A percentile compares a stretch with the other conserved stretches of the same genome.
Conservation (phyloP, 2,329 filamentous ascomycete genomes). For the Botrytis hyacinthi region DNA sequence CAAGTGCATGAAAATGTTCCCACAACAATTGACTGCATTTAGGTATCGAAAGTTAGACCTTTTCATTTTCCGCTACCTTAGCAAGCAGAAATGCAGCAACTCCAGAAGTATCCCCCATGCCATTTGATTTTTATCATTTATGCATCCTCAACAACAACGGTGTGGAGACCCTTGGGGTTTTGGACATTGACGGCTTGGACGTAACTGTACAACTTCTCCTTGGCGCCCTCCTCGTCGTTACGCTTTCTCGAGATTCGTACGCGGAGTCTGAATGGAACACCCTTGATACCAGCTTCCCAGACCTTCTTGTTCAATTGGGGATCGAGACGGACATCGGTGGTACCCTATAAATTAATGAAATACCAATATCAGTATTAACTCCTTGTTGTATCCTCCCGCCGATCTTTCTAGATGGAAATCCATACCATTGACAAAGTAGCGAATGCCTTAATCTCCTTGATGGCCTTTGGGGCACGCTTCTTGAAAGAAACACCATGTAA, state of each 20-base stretch:
- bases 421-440: conserved; percentile 94
- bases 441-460: conserved; percentile 99
- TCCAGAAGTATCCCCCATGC: conserved; percentile 34
- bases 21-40: conserved; percentile 16
- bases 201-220: conserved; percentile 99
- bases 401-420: conserved; percentile 4
- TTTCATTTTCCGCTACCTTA: conserved; percentile 38
- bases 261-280: conserved; percentile 93
- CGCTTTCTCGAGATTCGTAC: conserved; percentile 99
- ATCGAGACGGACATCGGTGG: conserved; percentile 94
- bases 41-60: conserved; percentile 31
- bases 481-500: conserved; percentile 98
- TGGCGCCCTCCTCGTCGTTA: conserved; percentile 99
- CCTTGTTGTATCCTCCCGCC: background rate
- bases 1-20: conserved; percentile 17
- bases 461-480: conserved; percentile 96
- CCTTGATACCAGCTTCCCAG: conserved; percentile 99
- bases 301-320: conserved; percentile 99
- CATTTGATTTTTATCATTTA: conserved; percentile 40
- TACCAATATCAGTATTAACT: conserved; percentile 19
- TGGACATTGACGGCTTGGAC: conserved; percentile 99
- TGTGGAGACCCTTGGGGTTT: conserved; percentile 96
- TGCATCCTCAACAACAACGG: conserved; percentile 76
- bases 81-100: conserved; percentile 37
- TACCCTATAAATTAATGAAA: conserved; percentile 63